Evolutionary conservation across 169 alveolate species (phyloP).

Genomic region (Condylostoma magnum): DNA sequence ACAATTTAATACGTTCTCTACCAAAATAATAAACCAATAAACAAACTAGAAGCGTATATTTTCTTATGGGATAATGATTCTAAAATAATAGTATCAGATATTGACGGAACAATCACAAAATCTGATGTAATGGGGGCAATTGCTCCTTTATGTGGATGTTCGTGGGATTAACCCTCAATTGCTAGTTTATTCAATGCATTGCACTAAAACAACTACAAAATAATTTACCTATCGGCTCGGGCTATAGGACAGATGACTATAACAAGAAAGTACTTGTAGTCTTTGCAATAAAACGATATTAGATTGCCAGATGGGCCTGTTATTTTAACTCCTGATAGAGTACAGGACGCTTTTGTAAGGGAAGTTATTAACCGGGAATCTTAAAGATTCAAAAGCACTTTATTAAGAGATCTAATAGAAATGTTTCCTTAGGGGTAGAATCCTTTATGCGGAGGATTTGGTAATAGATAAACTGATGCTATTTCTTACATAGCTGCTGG

Average conservation of each 20-base stretch:
- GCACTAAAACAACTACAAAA: conserved; percentile 90
- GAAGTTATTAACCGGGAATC: conserved; percentile 95
- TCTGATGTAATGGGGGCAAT: conserved; percentile 96
- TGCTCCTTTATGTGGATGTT: conserved; percentile 95
- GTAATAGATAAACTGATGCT: conserved; percentile 95
- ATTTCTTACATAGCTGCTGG: conserved; percentile 88
- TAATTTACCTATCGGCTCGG: conserved; percentile 95
- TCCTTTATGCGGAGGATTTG: conserved; percentile 98
- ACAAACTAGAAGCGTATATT: conserved; percentile 90
- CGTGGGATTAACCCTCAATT: conserved; percentile 97
- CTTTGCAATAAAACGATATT: conserved; percentile 79
- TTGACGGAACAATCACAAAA: conserved; percentile 96
- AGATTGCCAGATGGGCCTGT: conserved; percentile 94
- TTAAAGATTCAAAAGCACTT: conserved; percentile 92
- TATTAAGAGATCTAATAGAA: conserved; percentile 91
- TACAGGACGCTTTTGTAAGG: conserved; percentile 92
- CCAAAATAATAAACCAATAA: conserved; percentile 76
- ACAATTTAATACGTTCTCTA: not conserved
- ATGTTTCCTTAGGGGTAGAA: conserved; percentile 88
- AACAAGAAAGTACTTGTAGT: conserved; percentile 91
- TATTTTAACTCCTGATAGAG: conserved; percentile 96
- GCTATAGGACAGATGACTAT: conserved; percentile 96
- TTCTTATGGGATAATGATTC: conserved; percentile 91
- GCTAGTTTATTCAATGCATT: conserved; percentile 91
- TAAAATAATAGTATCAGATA: conserved; percentile 95